These are phyloP conservation scores for Mercurialis annua DNA, from an alignment of 345 rosid species.

Conservation along the genomic window DNA sequence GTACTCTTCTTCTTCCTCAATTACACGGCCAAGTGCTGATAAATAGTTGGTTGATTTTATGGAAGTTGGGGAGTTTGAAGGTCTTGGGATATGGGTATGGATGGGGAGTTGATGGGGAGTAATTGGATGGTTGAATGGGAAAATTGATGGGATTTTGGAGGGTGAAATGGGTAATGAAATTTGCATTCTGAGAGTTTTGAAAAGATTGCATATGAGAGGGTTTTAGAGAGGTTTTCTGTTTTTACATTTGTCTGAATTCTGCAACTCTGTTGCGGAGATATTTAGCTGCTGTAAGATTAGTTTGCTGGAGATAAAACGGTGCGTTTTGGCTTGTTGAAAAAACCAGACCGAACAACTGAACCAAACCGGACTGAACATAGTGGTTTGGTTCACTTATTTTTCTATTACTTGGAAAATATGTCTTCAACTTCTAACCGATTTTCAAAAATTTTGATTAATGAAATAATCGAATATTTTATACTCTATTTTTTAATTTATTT, in stretches of 20 bases:
- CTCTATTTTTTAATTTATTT: no score
- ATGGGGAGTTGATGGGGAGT: slow-evolving; percentile 17
- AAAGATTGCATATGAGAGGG: slow-evolving; percentile 16
- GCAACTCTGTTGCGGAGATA: neutral
- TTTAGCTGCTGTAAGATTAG: neutral
- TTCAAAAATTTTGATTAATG: no score
- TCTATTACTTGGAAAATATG: no score
- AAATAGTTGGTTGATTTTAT: slow-evolving; percentile 39
- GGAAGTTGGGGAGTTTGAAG: slow-evolving; percentile 15
- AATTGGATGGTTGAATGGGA: slow-evolving; percentile 34
- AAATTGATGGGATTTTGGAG: slow-evolving; percentile 34
- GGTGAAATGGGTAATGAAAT: slow-evolving; percentile 34
- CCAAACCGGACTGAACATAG: no score
- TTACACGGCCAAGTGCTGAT: slow-evolving; percentile 66
- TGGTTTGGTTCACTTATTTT: no score
- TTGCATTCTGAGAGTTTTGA: slow-evolving; percentile 36
- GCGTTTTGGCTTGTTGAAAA: neutral
- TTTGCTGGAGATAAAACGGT: neutral
- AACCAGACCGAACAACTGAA: no score
- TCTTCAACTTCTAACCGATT: no score
- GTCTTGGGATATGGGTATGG: slow-evolving; percentile 23
- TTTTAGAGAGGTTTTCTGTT: slow-evolving; percentile 24
- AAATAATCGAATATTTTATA: no score
- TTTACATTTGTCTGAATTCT: neutral
- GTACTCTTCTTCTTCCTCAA: slow-evolving; percentile 86